Base-by-base conservation (phyloP, 306 rosid genomes). In the Gastrolobium bilobum region DNA sequence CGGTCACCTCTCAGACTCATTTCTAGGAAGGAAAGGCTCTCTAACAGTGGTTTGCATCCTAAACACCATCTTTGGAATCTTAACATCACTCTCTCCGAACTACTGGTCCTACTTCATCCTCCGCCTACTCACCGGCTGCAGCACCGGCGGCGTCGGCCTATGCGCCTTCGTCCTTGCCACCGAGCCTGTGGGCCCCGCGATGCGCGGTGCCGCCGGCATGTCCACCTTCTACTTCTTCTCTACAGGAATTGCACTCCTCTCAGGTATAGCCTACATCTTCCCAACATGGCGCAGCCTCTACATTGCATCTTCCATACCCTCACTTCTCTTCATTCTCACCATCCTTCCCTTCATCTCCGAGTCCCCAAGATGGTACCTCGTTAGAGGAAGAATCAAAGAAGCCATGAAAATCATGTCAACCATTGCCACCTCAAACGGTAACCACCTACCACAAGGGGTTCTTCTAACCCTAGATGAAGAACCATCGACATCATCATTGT, bases 161-260 rank as follows among this genome's bases (percentile, higher is more conserved):
- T 91, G 96, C 10, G 90, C 97, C 48, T 93, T 89, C 6, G 97
- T 93, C 85, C 96, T 91, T 0, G 92, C 97, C 75, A 93, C 92
- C 4, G 97, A 93, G 58, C 96, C 96, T 0, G 59, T 91, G 0
- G 97, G 97, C 20, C 97, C 94, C 30, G 48, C 75, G 2, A 84
- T 56, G 66, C 96, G 97, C 0, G 96, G 94, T 5, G 4, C 26
- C 0, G 88, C 85, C 0, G 97, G 96, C 65, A 93, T 93, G 97
- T 93, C 90, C 73, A 88, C 97, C 14, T 93, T 91, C 79, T 91
- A 89, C 96, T 93, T 93, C 89, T 93, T 93, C 91, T 88, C 97
- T 26, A 40, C 83, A 0, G 97, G 97, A 59, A 91, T 89, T 3
- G 94, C 88, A 1, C 0, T 86, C 7, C 88, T 93, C 73, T 77